Conservation (phyloP, 305 asterid genomes). For the Rubia peregrina region DNA sequence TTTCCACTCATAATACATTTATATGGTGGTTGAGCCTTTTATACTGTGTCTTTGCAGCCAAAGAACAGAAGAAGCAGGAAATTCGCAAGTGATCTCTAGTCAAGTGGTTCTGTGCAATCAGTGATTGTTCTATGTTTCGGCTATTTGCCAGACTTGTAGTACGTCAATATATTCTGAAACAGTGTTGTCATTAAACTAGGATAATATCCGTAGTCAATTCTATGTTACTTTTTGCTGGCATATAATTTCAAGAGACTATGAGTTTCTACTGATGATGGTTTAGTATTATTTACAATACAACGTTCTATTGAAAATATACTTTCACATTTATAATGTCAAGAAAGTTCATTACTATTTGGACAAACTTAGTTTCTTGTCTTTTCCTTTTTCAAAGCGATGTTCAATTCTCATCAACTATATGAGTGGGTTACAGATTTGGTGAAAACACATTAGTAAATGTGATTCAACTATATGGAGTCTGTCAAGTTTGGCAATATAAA, state of each 20-base stretch:
- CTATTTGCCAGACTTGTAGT: background rate
- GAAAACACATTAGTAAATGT: too few relatives aligned
- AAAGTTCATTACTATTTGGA: too few relatives aligned
- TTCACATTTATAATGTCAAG: too few relatives aligned
- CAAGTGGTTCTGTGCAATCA: conserved; percentile 9
- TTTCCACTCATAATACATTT: background rate
- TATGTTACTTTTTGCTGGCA: background rate
- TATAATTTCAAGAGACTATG: background rate
- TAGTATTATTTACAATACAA: background rate
- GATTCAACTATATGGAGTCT: too few relatives aligned
- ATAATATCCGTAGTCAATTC: background rate
- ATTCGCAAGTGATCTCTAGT: conserved; percentile 53
- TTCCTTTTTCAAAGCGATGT: too few relatives aligned
- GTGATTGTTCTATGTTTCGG: background rate
- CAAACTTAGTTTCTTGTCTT: too few relatives aligned
- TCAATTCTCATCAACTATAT: too few relatives aligned
- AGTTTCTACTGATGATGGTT: background rate
- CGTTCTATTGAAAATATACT: too few relatives aligned
- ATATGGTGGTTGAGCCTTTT: background rate
- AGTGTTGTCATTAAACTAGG: background rate
- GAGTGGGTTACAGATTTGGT: too few relatives aligned
- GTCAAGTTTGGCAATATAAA: too few relatives aligned
- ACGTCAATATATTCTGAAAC: background rate
- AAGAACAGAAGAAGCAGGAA: conserved; percentile 72
- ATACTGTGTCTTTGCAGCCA: conserved; percentile 34